These are phyloP conservation scores for Fusarium sp. DNA, from an alignment of 2,329 filamentous ascomycete species.

Conservation along the genomic window DNA sequence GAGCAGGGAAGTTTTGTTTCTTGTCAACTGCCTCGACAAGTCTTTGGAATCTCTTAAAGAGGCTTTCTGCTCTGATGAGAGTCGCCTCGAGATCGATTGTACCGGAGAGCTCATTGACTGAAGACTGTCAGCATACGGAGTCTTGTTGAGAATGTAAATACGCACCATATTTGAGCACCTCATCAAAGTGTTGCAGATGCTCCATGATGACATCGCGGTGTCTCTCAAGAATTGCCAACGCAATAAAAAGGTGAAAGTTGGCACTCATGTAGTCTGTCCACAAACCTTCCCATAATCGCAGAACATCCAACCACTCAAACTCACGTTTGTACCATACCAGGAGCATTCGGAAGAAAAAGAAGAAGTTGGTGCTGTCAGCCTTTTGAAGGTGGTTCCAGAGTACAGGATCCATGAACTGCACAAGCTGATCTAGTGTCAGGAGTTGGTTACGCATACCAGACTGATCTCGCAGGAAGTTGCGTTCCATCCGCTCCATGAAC, in stretches of 20 bases:
- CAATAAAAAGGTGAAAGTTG: constrained; percentile 94
- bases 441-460: constrained; percentile 96
- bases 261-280: constrained; percentile 94
- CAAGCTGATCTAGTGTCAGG: constrained; percentile 89
- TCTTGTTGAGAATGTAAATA: constrained; percentile 19
- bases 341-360: constrained; percentile 99
- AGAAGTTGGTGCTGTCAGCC: constrained; percentile 97
- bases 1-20: constrained; percentile 83
- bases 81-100: constrained; percentile 92
- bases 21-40: constrained; percentile 93
- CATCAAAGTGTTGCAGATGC: constrained; percentile 93
- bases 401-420: constrained; percentile 95
- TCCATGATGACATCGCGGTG: constrained; percentile 97
- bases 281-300: constrained; percentile 89
- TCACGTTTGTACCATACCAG: constrained; percentile 99
- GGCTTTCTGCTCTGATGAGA: constrained; percentile 84
- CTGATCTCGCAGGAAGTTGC: constrained; percentile 95
- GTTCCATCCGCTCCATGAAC: constrained; percentile 98
- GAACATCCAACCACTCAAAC: constrained; percentile 87
- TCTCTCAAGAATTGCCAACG: constrained; percentile 93
- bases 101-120: constrained; percentile 93
- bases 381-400: constrained; percentile 90
- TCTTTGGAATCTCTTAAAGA: constrained; percentile 89
- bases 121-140: constrained; percentile 27
- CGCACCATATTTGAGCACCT: constrained; percentile 94